phyloP scores from a whole-genome alignment of 2,329 filamentous ascomycete species.

The Fusarium bactridioides region DNA sequence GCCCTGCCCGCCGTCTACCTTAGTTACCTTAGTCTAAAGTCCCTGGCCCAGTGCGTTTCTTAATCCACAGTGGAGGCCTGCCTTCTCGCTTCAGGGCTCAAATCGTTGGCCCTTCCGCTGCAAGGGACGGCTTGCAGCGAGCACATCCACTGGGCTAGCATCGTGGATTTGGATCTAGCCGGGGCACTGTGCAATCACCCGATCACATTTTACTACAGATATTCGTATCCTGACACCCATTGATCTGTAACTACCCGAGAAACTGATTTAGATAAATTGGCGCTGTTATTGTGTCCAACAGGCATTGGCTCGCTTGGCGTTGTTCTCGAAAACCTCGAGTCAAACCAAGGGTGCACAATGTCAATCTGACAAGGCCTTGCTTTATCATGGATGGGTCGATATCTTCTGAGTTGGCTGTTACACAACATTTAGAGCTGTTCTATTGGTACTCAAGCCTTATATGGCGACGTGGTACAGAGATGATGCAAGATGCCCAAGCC shows the following conservation, averaged over 20 bases:
- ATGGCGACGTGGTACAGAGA: slow-evolving; percentile 24
- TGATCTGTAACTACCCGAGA: slow-evolving; percentile 26
- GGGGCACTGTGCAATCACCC: slow-evolving; percentile 34
- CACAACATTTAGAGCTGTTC: slow-evolving; percentile 1
- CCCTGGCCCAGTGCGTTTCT: slow-evolving; percentile 11
- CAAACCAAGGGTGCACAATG: not conserved
- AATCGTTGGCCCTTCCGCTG: slow-evolving; percentile 36
- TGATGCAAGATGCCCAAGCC: slow-evolving; percentile 21
- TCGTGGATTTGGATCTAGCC: not conserved
- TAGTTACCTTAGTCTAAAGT: slow-evolving; percentile 11
- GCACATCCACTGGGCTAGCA: slow-evolving; percentile 17
- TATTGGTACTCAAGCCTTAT: slow-evolving; percentile 22
- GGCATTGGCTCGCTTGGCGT: slow-evolving; percentile 12
- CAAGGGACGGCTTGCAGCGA: slow-evolving; percentile 34
- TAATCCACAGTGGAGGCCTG: slow-evolving; percentile 12
- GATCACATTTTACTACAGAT: slow-evolving; percentile 11
- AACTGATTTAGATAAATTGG: slow-evolving; percentile 14
- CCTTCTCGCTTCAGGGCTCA: slow-evolving; percentile 37
- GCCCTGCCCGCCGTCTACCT: slow-evolving; percentile 2
- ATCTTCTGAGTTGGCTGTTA: slow-evolving; percentile 27
- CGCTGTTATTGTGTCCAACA: not conserved
- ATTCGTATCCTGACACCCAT: not conserved
- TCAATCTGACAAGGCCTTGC: slow-evolving; percentile 9
- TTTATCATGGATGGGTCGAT: slow-evolving; percentile 5
- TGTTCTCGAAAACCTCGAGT: not conserved